phyloP scores from a whole-genome alignment of 768 basidiomycete species.

The Leccinum disarticulatum region DNA sequence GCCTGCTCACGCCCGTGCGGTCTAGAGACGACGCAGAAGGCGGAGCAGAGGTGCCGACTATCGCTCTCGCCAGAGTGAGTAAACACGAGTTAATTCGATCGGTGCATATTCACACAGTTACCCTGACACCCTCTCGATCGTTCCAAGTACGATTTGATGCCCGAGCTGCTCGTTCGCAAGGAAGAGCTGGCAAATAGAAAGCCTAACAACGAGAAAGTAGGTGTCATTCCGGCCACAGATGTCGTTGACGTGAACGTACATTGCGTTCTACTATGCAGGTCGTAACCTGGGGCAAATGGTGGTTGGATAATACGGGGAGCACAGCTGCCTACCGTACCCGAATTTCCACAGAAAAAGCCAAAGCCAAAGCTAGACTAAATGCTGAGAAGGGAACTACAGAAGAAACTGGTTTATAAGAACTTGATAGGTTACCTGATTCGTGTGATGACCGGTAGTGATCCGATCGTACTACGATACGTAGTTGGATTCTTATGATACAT shows the following conservation, averaged over 20 bases:
- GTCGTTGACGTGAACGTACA: background rate
- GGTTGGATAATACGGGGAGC: no score
- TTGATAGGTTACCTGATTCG: no score
- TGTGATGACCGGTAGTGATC: no score
- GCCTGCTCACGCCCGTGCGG: conserved; percentile 9
- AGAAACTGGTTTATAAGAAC: background rate
- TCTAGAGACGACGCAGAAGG: conserved; percentile 19
- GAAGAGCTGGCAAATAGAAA: background rate
- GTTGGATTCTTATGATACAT: no score
- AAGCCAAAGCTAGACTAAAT: no score
- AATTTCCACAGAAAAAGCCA: no score
- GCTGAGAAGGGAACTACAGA: no score
- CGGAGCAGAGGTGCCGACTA: conserved; percentile 12
- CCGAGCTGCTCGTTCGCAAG: conserved; percentile 6
- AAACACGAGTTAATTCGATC: background rate
- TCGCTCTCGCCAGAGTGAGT: conserved; percentile 8
- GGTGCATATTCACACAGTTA: background rate
- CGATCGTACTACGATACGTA: no score
- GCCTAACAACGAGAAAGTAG: background rate
- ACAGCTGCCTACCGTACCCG: background rate
- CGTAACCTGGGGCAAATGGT: no score
- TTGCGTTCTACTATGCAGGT: no score
- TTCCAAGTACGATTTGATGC: conserved; percentile 14
- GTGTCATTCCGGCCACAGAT: background rate
- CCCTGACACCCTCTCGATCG: conserved; percentile 12